phyloP scores from a whole-genome alignment of 1,284 basidiomycete species.

The Vanrija sp. region DNA sequence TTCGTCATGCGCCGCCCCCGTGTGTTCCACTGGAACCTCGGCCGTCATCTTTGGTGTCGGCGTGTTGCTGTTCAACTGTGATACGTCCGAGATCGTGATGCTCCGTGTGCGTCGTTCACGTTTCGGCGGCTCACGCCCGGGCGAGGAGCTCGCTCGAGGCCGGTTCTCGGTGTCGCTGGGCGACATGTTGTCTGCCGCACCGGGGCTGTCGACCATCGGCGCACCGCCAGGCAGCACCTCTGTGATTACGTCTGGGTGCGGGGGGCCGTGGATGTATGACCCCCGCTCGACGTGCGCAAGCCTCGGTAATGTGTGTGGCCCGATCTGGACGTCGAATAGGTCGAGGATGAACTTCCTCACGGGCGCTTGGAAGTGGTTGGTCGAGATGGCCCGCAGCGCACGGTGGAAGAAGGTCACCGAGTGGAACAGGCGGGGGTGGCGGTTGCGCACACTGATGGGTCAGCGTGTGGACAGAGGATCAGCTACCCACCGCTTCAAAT shows the following conservation, averaged over 20 bases:
- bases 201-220: background rate
- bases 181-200: background rate
- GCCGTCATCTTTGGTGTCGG: too few species aligned
- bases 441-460: constrained; percentile 67
- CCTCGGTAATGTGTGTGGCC: constrained; percentile 29
- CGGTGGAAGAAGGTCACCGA: constrained; percentile 77
- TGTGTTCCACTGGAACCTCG: too few species aligned
- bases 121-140: too few species aligned
- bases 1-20: too few species aligned
- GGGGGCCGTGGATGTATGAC: constrained; percentile 4
- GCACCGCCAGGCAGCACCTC: background rate
- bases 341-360: constrained; percentile 90
- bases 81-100: too few species aligned
- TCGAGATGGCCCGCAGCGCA: constrained; percentile 77
- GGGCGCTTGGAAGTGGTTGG: constrained; percentile 80
- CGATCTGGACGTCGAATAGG: constrained; percentile 75
- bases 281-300: constrained; percentile 29
- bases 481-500: constrained; percentile 65
- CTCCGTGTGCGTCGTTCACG: too few species aligned
- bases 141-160: too few species aligned
- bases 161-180: too few species aligned
- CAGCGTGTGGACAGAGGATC: background rate
- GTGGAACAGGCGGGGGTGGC: constrained; percentile 61
- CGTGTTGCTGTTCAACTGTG: too few species aligned
- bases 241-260: constrained; percentile 1